Base-by-base conservation (phyloP, 225 moss, liverwort and hornwort genomes). In the Climacium dendroides region DNA sequence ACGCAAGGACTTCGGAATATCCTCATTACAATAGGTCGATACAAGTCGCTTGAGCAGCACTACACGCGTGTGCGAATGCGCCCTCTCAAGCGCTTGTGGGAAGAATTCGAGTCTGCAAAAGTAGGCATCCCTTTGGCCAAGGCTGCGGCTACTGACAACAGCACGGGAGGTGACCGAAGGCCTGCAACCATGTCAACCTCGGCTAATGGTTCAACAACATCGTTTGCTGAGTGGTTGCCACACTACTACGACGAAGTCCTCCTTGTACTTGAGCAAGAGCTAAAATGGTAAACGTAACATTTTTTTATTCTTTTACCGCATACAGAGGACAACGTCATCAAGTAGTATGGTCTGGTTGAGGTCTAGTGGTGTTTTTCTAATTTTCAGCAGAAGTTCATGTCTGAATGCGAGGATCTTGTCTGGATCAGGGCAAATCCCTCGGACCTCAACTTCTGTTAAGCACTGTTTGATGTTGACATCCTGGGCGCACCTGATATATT, bases 1-100 rank as follows among this genome's bases (percentile, higher is more conserved):
- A 99, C 99, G 55, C 97, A 97, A 91, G 99, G 99, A 55, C 93
- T 99, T 85, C 96, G 99, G 65, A 96, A 99, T 90, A 99, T 97
- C 81, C 93, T 99, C 83, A 99, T 97, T 86, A 96, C 97, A 87
- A 96, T 97, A 67, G 99, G 94, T 55, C 94, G 99, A 32, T 99
- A 99, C 78, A 97, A 96, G 88, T 99, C 99, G 45, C 91, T 99
- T 75, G 99, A 99, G 87, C 96, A 97, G 83, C 99, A 99, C 86
- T 99, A 99, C 84, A 99, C 99, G 53, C 92, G 97, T 80, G 99
- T 99, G 77, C 94, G 99, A 81, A 94, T 97, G 88, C 92, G 96
- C 83, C 99, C 99, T 70, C 88, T 99, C 69, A 97, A 96, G 90
- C 99, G 96, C 73, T 90, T 99, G 50, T 99, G 99, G 99, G 99